Conservation (phyloP, 306 rosid species). For the Inga leiocalycina region DNA sequence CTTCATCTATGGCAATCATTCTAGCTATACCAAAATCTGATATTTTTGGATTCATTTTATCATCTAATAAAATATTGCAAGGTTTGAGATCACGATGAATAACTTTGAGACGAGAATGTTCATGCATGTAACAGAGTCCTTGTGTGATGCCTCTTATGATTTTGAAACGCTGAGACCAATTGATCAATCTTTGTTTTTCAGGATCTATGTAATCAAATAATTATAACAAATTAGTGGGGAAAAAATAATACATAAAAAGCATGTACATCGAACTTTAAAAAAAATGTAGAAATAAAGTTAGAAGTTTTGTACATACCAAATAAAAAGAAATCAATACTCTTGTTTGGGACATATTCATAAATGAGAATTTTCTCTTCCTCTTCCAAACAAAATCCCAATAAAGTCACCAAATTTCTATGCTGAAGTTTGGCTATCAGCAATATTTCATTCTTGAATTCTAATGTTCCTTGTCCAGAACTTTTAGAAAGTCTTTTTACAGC, state of each 20-base stretch:
- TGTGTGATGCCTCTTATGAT: not conserved
- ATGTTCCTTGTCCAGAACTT: not conserved
- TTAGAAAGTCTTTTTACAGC: not conserved
- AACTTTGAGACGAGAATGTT: not conserved
- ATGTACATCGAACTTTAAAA: not conserved
- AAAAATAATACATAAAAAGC: not conserved
- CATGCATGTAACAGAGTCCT: not conserved
- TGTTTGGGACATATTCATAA: not conserved
- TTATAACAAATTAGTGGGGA: not conserved
- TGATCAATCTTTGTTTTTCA: not conserved
- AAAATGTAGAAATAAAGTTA: not conserved
- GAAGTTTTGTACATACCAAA: not conserved
- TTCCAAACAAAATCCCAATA: not conserved
- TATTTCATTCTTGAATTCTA: not conserved
- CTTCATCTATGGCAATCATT: not conserved
- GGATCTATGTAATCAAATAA: not conserved
- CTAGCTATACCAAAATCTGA: not conserved
- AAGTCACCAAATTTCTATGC: not conserved
- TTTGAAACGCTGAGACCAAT: not conserved
- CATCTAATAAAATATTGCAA: not conserved
- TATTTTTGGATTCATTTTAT: not conserved
- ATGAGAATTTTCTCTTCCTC: not conserved
- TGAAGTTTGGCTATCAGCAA: not conserved
- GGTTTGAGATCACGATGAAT: not conserved
- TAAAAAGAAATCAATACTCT: not conserved